Evolutionary conservation across 768 basidiomycete genomes (phyloP), one percentile per base, ranked within the genome.

Genomic region (Tulasnella sp.): DNA sequence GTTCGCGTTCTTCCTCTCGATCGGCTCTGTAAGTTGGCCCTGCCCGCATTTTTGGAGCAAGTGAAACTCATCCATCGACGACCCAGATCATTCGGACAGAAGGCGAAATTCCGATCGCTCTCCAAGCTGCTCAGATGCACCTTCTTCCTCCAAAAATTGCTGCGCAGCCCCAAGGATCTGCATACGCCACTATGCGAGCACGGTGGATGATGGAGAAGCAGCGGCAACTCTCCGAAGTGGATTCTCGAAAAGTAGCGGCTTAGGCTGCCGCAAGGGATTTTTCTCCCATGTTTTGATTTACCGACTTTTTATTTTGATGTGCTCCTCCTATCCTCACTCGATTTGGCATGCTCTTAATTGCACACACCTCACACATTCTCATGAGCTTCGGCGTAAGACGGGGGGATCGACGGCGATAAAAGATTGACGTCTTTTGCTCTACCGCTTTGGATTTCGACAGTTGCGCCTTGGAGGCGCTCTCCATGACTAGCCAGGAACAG

Each of bases 1-100:
- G 0, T 99, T 99, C 83, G 91, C 91, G 2, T 98, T 98, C 86
- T 99, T 99, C 90, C 90, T 99, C 78, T 89, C 94, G 52, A 93
- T 97, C 81, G 93, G 94, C 81, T 95, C 95, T 38, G 95, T 96
- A 81, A 80, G 90, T 81, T 4, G 72, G 75, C 77, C 54, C 73
- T 54, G 74, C 73, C 78, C 73, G 29, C 67, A 71, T 64, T 36
- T 71, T 68, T 77, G 29, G 40, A 38, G 3, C 2, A 76, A 52
- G 76, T 38, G 38, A 67, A 37, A 17, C 74, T 75, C 31, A 75
- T 25, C 1, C 25, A 22, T 19, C 39, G 64, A 75, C 29, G 75
- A 19, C 11, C n/a, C 75, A 96, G 95, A 95, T 97, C 39, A 97
- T 97, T 78, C 93, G 95, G 77, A 96, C 90, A 71, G 95, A 97